These are phyloP conservation scores for Mortierella sp. DNA, from an alignment of 371 early-diverging fungal species.

Conservation along the genomic window DNA sequence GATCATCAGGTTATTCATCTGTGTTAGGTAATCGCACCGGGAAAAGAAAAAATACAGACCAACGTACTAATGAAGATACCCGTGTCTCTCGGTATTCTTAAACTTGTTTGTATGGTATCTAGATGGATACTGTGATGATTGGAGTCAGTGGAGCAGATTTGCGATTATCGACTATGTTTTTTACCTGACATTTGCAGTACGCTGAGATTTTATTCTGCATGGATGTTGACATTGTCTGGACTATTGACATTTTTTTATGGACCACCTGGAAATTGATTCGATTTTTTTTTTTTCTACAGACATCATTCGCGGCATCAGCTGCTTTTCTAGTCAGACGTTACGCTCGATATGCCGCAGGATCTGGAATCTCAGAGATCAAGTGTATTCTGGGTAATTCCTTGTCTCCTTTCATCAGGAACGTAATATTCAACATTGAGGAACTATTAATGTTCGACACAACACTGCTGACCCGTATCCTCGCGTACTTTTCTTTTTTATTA, in stretches of 20 bases:
- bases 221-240: too few species aligned
- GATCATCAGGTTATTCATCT: not conserved
- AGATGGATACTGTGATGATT: slow-evolving; percentile 60
- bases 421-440: too few species aligned
- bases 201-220: slow-evolving; percentile 17
- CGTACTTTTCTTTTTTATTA: slow-evolving; percentile 33
- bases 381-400: slow-evolving; percentile 80
- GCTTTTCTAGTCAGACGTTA: slow-evolving; percentile 75
- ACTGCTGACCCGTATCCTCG: not conserved
- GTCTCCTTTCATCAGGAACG: not conserved
- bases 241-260: too few species aligned
- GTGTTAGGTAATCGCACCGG: too few species aligned
- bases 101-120: not conserved
- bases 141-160: slow-evolving; percentile 58
- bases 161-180: slow-evolving; percentile 71
- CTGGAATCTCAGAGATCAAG: slow-evolving; percentile 96
- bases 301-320: slow-evolving; percentile 68
- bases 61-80: too few species aligned
- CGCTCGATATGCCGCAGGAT: slow-evolving; percentile 93
- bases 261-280: too few species aligned
- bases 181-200: slow-evolving; percentile 72
- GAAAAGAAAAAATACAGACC: too few species aligned
- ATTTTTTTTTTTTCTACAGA: slow-evolving; percentile 47
- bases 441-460: not conserved
- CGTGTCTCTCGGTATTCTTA: not conserved